Evolutionary conservation across 1,139 yeast genomes (phyloP).

Genomic region (Wickerhamomyces sp.): DNA sequence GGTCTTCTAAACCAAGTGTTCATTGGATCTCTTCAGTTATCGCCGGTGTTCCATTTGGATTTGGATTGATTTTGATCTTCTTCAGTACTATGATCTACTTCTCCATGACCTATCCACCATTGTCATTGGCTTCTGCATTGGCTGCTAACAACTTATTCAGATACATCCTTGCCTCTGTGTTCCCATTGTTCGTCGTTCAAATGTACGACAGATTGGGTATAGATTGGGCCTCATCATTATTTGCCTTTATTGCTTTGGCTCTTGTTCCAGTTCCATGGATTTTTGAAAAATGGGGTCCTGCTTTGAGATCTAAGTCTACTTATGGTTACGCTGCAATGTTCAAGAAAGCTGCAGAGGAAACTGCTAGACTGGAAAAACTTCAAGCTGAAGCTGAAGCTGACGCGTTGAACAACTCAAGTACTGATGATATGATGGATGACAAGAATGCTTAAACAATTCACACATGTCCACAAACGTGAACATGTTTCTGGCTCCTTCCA

Average conservation of each 20-base stretch:
- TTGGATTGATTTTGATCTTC: slow-evolving; percentile 68
- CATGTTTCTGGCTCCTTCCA: too few species aligned
- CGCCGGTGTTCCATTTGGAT: slow-evolving; percentile 73
- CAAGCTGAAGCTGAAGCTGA: slow-evolving; percentile 10
- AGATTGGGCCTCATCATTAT: slow-evolving; percentile 75
- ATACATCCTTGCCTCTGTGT: slow-evolving; percentile 52
- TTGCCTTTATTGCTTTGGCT: slow-evolving; percentile 66
- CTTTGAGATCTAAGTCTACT: slow-evolving; percentile 45
- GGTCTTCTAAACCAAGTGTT: slow-evolving; percentile 59
- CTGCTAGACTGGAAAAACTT: slow-evolving; percentile 10
- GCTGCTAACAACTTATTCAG: slow-evolving; percentile 76
- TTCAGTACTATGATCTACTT: slow-evolving; percentile 69
- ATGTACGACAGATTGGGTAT: slow-evolving; percentile 65
- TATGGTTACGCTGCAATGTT: slow-evolving; percentile 54
- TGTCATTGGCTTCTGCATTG: slow-evolving; percentile 66
- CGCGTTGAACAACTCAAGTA: background rate
- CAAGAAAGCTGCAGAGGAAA: slow-evolving; percentile 29
- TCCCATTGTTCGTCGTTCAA: slow-evolving; percentile 71
- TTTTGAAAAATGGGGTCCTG: slow-evolving; percentile 50
- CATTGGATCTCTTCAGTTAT: slow-evolving; percentile 82
- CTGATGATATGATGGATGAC: slow-evolving; percentile 1
- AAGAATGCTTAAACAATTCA: slow-evolving; percentile 2
- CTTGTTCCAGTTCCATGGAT: slow-evolving; percentile 70
- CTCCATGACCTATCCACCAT: slow-evolving; percentile 70
- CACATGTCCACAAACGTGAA: too few species aligned